phyloP scores from a whole-genome alignment of 116 monocot genomes.

The Iris pallida region DNA sequence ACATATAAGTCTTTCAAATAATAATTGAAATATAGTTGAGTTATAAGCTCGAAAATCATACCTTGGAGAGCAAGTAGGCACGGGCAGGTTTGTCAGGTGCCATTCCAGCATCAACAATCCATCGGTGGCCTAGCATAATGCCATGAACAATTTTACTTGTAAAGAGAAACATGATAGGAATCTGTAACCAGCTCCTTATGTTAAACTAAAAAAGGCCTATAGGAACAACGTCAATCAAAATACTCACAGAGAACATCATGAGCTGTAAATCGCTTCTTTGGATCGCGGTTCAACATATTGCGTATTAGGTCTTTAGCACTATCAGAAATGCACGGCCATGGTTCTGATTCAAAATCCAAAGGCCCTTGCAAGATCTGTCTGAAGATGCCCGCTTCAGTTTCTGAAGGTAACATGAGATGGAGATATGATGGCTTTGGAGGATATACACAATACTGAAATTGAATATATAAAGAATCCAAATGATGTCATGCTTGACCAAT shows the following conservation, averaged over 20 bases:
- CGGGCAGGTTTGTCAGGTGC: conserved; percentile 70
- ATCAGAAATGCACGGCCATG: conserved; percentile 88
- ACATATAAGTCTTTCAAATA: too few species aligned
- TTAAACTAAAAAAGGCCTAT: conserved; percentile 1
- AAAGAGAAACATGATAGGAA: conserved; percentile 5
- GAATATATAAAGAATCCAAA: neutral
- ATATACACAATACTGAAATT: neutral
- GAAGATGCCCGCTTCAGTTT: conserved; percentile 96
- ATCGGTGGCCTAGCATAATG: conserved; percentile 63
- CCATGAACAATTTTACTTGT: conserved; percentile 4
- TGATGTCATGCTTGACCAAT: neutral
- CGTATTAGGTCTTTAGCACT: conserved; percentile 90
- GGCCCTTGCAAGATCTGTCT: conserved; percentile 72
- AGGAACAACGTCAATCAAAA: neutral
- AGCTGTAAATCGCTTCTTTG: conserved; percentile 74
- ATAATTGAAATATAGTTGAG: too few species aligned
- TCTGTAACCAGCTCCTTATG: neutral
- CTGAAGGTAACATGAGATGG: conserved; percentile 31
- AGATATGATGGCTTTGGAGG: conserved; percentile 12
- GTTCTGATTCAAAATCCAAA: conserved; percentile 90
- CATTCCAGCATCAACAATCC: conserved; percentile 87
- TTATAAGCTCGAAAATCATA: too few species aligned
- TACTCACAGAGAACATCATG: conserved; percentile 89
- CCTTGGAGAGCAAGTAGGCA: too few species aligned
- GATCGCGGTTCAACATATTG: conserved; percentile 76